Evolutionary conservation across 345 rosid genomes (phyloP), one percentile per base, ranked within the genome.

Genomic region (Brassica rapa): DNA sequence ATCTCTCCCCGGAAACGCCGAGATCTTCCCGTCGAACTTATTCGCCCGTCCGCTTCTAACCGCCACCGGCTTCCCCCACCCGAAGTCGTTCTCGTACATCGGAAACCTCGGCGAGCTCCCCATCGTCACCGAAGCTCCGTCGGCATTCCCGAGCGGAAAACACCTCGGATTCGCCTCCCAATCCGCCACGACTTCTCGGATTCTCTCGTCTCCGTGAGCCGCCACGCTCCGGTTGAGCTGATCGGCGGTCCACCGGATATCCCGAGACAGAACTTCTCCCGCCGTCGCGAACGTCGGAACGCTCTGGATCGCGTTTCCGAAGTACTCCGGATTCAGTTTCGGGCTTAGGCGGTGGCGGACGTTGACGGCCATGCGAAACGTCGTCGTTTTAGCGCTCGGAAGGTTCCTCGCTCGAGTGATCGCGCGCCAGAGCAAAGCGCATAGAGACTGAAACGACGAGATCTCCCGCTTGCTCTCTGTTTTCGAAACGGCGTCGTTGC

Each of bases 281-380:
- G 93, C 95, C 29, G 88, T 24, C 72, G 96, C 98, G 68, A 75
- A 71, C 0, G 94, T 91, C 1, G 99, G 96, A 14, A 84, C 79
- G 86, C 99, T 94, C 82, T 94, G 99, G 30, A 94, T 94, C 23
- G 96, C 97, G 87, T 94, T 94, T 57, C 99, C 99, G 76, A 94
- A 94, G 56, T 94, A 94, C 0, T 85, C 67, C 7, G 93, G 82
- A 23, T 92, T 87, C 33, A 94, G 56, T 56, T 86, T 87, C 24
- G 98, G 99, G 74, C 43, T 89, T 71, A 92, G 29, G 4, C 99
- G 82, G 78, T 83, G 91, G 19, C 98, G 93, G 69, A 90, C 85
- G 68, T 94, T 94, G 41, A 94, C 95, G 0, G 99, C 99, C 99
- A 94, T 91, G 2, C 98, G 81, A 64, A 94, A 94, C 81, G 99